These are phyloP conservation scores for Phaffia rhodozyma DNA, from an alignment of 1,284 basidiomycete genomes.

Conservation along the genomic window DNA sequence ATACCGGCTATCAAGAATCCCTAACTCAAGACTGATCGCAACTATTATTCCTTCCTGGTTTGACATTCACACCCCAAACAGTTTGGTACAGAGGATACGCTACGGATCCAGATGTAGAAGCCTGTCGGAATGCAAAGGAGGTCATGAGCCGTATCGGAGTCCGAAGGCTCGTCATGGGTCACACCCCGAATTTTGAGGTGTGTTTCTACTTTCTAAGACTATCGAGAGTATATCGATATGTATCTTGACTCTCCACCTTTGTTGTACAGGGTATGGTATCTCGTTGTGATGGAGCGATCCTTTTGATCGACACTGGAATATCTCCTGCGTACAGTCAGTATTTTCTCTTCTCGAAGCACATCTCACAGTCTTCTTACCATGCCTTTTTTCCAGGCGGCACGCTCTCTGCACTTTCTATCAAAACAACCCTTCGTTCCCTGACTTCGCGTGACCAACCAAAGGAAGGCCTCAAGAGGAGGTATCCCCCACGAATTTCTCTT, in stretches of 20 bases:
- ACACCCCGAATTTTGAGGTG: slow-evolving; percentile 29
- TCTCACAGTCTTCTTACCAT: not conserved
- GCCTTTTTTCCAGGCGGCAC: not conserved
- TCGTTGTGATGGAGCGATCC: slow-evolving; percentile 26
- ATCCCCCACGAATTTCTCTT: too few relatives aligned
- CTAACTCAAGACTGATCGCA: too few relatives aligned
- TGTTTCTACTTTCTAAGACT: not conserved
- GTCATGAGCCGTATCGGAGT: slow-evolving; percentile 22
- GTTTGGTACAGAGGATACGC: slow-evolving; percentile 25
- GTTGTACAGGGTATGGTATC: slow-evolving; percentile 22
- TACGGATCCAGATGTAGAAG: slow-evolving; percentile 23
- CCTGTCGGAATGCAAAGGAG: slow-evolving; percentile 24
- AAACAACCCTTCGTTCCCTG: not conserved
- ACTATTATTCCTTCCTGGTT: slow-evolving; percentile 4
- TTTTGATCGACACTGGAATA: slow-evolving; percentile 30
- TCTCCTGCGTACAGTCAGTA: slow-evolving; percentile 13
- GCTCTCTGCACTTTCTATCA: slow-evolving; percentile 3
- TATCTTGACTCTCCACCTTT: not conserved
- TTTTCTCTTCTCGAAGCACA: not conserved
- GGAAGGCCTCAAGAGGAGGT: too few relatives aligned
- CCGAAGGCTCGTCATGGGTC: slow-evolving; percentile 29
- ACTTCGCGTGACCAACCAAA: too few relatives aligned
- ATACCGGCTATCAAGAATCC: not conserved
- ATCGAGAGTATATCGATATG: too few relatives aligned
- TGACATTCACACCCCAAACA: slow-evolving; percentile 1